These are phyloP conservation scores for Fagopyrum tataricum DNA, from an alignment of 148 eudicot species.

Conservation along the genomic window DNA sequence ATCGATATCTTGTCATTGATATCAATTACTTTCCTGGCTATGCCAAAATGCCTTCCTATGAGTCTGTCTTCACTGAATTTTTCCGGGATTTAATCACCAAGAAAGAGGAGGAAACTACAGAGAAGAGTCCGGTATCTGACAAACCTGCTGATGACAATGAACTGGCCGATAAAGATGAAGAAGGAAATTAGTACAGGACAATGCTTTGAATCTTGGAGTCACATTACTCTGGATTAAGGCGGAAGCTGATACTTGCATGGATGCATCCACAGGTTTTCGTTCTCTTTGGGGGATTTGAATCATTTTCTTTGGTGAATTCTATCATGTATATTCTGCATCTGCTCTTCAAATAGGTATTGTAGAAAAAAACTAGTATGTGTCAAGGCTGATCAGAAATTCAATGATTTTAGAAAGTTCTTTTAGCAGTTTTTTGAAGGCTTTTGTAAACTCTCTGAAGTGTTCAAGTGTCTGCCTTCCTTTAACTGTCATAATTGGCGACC, in stretches of 20 bases:
- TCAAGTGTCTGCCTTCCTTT: slow-evolving; percentile 29
- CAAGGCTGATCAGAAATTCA: slow-evolving; percentile 20
- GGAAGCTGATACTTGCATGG: slow-evolving; percentile 19
- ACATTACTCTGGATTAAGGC: slow-evolving; percentile 5
- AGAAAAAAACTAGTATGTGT: slow-evolving; percentile 23
- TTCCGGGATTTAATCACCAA: slow-evolving; percentile 53
- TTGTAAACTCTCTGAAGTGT: slow-evolving; percentile 34
- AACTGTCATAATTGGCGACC: neutral
- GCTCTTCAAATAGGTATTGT: slow-evolving; percentile 30
- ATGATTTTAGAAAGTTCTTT: slow-evolving; percentile 18
- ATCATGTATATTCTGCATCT: slow-evolving; percentile 41
- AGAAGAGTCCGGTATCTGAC: neutral
- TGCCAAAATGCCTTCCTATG: slow-evolving; percentile 76
- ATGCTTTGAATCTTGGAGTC: slow-evolving; percentile 1
- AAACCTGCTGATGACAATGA: slow-evolving; percentile 13
- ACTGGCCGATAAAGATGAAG: slow-evolving; percentile 15
- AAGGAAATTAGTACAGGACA: slow-evolving; percentile 18
- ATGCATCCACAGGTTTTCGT: slow-evolving; percentile 42
- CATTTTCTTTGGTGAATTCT: slow-evolving; percentile 21
- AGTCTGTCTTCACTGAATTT: slow-evolving; percentile 54
- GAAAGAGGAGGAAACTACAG: slow-evolving; percentile 11
- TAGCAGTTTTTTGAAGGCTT: slow-evolving; percentile 17
- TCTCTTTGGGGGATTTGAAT: slow-evolving; percentile 6
- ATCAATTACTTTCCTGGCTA: slow-evolving; percentile 94
- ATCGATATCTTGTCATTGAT: slow-evolving; percentile 75